Base-by-base conservation (phyloP, 2,329 filamentous ascomycete species). In the Monilinia aucupariae region DNA sequence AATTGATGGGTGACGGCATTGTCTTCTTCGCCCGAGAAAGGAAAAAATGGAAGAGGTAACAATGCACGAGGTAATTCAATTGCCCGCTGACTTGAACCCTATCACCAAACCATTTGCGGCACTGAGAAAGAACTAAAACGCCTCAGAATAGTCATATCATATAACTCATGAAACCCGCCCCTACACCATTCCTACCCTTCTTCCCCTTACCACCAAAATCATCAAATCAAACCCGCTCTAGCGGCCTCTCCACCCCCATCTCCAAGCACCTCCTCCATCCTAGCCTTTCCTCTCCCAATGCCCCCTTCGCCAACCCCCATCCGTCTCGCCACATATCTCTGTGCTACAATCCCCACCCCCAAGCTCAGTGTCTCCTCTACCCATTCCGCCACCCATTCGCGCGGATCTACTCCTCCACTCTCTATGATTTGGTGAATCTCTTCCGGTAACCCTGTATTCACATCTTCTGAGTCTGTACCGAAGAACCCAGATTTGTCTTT, bases 321-420 rank as follows among this genome's bases (percentile, higher is more conserved):
- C 63, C 94, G 82, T 65, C 90, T 85, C 5, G 94, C 93, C 25
- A 99, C 94, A 74, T 99, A 99, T 67, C 92, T 82, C 81, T 99
- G 94, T 2, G 94, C 94, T 4, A 97, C 88, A 9, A 96, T 80
- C 22, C 94, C 93, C 0, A 96, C 84, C 4, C 86, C 84, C 55
- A 97, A 79, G 48, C 81, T 85, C 39, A 99, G 81, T 0, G 87
- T 79, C 78, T 97, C 93, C 78, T 97, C 93, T 53, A 99, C 83
- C 94, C 94, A 99, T 76, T 97, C 94, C 3, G 92, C 89, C 45
- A 96, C 90, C 94, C 94, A 99, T 75, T 99, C 94, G 64, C 94
- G 83, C 0, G 94, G 94, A 73, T 99, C 94, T 2, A 97, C 91
- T 53, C 84, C 85, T 10, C 85, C 85, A 51, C 78, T 78, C 71